phyloP scores from a whole-genome alignment of 345 rosid species.

The Populus euphratica region DNA sequence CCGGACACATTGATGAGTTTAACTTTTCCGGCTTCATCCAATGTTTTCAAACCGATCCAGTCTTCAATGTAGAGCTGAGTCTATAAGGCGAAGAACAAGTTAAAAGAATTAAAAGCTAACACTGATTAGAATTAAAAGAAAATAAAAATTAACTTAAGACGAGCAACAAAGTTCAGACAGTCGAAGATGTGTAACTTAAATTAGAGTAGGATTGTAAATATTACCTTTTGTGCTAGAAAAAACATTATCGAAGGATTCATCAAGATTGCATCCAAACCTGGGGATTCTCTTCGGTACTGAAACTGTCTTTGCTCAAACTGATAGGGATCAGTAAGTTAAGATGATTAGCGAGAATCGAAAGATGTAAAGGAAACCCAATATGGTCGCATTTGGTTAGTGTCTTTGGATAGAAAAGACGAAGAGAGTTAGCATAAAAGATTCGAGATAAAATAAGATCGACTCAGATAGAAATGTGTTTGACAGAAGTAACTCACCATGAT shows the following conservation, averaged over 20 bases:
- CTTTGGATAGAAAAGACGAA: too few relatives aligned
- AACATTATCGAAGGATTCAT: slow-evolving; percentile 49
- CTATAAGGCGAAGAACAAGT: slow-evolving; percentile 26
- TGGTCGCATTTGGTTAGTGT: too few relatives aligned
- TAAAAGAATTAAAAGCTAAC: not conserved
- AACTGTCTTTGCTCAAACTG: slow-evolving; percentile 75
- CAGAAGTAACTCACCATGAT: slow-evolving; percentile 49
- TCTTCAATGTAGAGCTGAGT: slow-evolving; percentile 55
- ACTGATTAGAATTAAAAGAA: not conserved
- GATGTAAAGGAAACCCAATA: not conserved
- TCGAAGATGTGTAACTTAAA: not conserved
- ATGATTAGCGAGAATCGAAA: not conserved
- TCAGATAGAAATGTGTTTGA: too few relatives aligned
- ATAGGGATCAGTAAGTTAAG: not conserved
- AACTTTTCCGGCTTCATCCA: slow-evolving; percentile 71
- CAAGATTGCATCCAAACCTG: slow-evolving; percentile 81
- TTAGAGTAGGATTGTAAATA: not conserved
- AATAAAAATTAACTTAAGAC: not conserved
- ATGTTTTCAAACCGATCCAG: slow-evolving; percentile 69
- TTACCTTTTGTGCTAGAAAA: slow-evolving; percentile 62
- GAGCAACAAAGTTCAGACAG: not conserved
- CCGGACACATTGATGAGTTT: slow-evolving; percentile 56
- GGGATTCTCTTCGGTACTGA: slow-evolving; percentile 81
- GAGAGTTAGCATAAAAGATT: too few relatives aligned
- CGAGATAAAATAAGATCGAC: too few relatives aligned